Evolutionary conservation across 805 yeast species (phyloP).

Genomic region (Kregervanrija delftensis): DNA sequence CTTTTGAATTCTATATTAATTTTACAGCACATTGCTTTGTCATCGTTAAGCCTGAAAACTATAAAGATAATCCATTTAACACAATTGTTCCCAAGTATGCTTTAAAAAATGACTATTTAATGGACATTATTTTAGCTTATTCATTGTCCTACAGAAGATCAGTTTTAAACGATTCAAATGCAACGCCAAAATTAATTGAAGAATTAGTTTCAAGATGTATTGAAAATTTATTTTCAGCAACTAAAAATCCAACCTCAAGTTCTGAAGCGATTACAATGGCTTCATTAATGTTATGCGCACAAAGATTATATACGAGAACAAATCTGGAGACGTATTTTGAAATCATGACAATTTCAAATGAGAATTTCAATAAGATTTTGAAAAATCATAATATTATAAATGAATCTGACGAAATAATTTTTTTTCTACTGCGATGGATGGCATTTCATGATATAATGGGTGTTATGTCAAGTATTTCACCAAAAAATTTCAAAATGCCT

Average conservation of each 20-base stretch:
- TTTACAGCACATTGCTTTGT: slow-evolving; percentile 54
- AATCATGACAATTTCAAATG: slow-evolving; percentile 3
- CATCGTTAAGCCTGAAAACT: slow-evolving; percentile 51
- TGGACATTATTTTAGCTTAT: slow-evolving; percentile 47
- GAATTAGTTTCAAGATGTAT: slow-evolving; percentile 5
- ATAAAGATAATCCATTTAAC: slow-evolving; percentile 63
- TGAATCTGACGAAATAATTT: slow-evolving; percentile 1
- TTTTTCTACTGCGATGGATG: slow-evolving; percentile 6
- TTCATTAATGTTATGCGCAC: slow-evolving; percentile 2
- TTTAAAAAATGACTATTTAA: slow-evolving; percentile 43
- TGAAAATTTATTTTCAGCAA: slow-evolving; percentile 1
- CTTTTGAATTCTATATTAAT: slow-evolving; percentile 55
- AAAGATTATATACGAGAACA: slow-evolving; percentile 5
- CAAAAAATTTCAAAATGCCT: slow-evolving; percentile 5
- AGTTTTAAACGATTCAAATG: slow-evolving; percentile 6
- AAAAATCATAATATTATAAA: too few species aligned
- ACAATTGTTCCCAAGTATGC: slow-evolving; percentile 61
- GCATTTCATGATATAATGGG: slow-evolving; percentile 9
- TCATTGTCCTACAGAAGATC: slow-evolving; percentile 33
- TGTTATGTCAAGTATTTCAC: slow-evolving; percentile 6
- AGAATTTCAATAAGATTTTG: neutral
- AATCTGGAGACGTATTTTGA: slow-evolving; percentile 4
- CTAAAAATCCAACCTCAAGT: too few species aligned
- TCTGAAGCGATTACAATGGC: too few species aligned
- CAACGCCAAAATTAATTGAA: slow-evolving; percentile 2